Base-by-base conservation (phyloP, 768 basidiomycete species). In the Trametes coccinea region DNA sequence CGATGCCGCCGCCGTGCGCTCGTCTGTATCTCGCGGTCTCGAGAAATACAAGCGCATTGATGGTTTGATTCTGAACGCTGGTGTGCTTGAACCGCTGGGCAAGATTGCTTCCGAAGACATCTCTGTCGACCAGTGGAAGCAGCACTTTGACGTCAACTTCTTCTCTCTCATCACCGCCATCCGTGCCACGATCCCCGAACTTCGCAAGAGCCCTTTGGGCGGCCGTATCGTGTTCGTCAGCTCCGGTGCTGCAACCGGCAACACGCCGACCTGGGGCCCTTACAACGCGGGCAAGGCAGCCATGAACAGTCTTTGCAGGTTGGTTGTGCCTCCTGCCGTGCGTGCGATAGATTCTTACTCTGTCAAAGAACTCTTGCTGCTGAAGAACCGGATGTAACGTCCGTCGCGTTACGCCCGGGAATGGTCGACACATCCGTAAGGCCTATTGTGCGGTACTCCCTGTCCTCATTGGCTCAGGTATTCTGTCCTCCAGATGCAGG, bases 241-340 rank as follows among this genome's bases (percentile, higher is more conserved):
- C 68, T 94, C 92, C 14, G 95, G 95, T 10, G 88, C 92, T 9
- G 89, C 93, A 8, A 80, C 82, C 14, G 86, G 87, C 53, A 83
- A 81, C 14, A 80, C 73, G 1, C 73, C 84, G 5, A 88, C 85
- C 3, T 96, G 92, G 92, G 92, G 85, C 1, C 83, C 90, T 0
- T 93, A 93, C 72, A 90, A 84, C 62, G 88, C 94, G 10, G 79
- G 83, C 59, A 95, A 98, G 73, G 93, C 95, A 0, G 93, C 93
- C 1, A 80, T 94, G 85, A 97, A 95, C 73, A 89, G 88, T 22
- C 77, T 97, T 45, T 87, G 85, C 76, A 83, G 90, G 91, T 88
- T 69, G 34, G 71, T 64, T 30, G 31, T 11, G 11, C 34, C 34
- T 37, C 34, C 11, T 27, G 50, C 16, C 46, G 4, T 14, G 3